A percentile compares a stretch with the other conserved stretches of the same genome.
These are phyloP conservation scores for Auriscalpium vulgare DNA, from an alignment of 768 basidiomycete species.

Conservation along the genomic window DNA sequence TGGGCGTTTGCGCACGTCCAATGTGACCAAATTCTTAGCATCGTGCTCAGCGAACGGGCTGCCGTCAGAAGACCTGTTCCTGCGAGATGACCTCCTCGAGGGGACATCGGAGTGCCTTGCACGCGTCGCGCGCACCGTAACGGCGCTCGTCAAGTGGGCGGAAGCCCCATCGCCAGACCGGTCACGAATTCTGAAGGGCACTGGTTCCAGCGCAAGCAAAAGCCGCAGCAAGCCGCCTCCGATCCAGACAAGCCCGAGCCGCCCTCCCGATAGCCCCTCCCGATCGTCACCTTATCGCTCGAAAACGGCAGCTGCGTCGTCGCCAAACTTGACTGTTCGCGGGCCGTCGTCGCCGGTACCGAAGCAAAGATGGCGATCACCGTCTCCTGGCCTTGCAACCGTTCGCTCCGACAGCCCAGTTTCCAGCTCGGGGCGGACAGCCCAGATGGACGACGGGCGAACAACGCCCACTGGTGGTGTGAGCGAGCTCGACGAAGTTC, in stretches of 20 bases:
- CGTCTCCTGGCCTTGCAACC: slow-evolving; percentile 5
- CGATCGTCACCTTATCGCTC: slow-evolving; percentile 13
- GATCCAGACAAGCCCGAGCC: slow-evolving; percentile 13
- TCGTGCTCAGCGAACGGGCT: slow-evolving; percentile 65
- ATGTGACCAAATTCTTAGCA: slow-evolving; percentile 72
- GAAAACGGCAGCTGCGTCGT: slow-evolving; percentile 47
- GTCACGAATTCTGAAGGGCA: slow-evolving; percentile 38
- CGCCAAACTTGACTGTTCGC: slow-evolving; percentile 47
- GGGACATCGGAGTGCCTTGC: slow-evolving; percentile 51
- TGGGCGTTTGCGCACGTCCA: slow-evolving; percentile 56
- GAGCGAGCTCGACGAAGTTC: slow-evolving; percentile 31
- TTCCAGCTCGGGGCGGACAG: slow-evolving; percentile 22
- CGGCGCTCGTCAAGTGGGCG: slow-evolving; percentile 55
- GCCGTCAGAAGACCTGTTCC: slow-evolving; percentile 54
- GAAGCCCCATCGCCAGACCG: slow-evolving; percentile 44
- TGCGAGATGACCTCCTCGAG: slow-evolving; percentile 60
- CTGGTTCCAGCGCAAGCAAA: slow-evolving; percentile 21
- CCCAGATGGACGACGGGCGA: slow-evolving; percentile 17
- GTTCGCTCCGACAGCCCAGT: slow-evolving; percentile 8
- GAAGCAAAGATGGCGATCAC: not conserved
- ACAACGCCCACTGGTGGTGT: slow-evolving; percentile 14
- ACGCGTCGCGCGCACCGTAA: slow-evolving; percentile 68
- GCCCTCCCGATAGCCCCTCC: not conserved
- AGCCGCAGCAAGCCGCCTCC: slow-evolving; percentile 3
- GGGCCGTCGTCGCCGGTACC: not conserved